Evolutionary conservation across 441 rosid genomes (phyloP).

Genomic region (Populus tomentosa): DNA sequence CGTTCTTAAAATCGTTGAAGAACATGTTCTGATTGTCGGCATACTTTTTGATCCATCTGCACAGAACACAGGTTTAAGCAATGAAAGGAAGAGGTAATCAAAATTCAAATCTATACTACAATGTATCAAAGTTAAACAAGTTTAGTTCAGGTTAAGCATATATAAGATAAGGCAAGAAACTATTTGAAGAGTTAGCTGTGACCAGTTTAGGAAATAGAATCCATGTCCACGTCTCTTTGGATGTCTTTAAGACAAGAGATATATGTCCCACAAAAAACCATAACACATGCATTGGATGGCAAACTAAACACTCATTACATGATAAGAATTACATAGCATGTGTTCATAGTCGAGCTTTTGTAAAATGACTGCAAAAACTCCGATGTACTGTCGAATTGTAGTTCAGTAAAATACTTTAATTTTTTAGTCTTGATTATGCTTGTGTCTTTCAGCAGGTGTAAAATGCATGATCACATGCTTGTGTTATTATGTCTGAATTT

Average conservation of each 20-base stretch:
- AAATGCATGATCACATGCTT: not conserved
- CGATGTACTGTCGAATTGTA: not conserved
- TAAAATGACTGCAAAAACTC: not conserved
- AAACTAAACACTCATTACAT: not conserved
- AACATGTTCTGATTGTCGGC: slow-evolving; percentile 60
- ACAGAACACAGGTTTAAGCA: slow-evolving; percentile 5
- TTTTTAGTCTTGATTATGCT: not conserved
- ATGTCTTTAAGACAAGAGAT: not conserved
- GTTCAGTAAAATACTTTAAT: not conserved
- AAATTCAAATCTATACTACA: not conserved
- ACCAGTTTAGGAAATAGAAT: not conserved
- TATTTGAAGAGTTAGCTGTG: not conserved
- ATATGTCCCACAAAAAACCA: not conserved
- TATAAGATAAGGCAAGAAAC: not conserved
- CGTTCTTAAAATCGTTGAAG: slow-evolving; percentile 73
- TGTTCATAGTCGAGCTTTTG: not conserved
- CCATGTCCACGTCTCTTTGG: not conserved
- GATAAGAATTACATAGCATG: not conserved
- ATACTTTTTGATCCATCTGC: slow-evolving; percentile 74
- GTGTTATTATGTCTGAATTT: too few relatives aligned
- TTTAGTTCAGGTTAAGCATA: not conserved
- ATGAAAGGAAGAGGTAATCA: not conserved
- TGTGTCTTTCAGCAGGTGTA: not conserved
- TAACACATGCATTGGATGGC: not conserved
- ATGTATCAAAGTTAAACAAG: too few relatives aligned